phyloP scores from a whole-genome alignment of 2,329 filamentous ascomycete species.

The Teratosphaeria nubilosa region DNA sequence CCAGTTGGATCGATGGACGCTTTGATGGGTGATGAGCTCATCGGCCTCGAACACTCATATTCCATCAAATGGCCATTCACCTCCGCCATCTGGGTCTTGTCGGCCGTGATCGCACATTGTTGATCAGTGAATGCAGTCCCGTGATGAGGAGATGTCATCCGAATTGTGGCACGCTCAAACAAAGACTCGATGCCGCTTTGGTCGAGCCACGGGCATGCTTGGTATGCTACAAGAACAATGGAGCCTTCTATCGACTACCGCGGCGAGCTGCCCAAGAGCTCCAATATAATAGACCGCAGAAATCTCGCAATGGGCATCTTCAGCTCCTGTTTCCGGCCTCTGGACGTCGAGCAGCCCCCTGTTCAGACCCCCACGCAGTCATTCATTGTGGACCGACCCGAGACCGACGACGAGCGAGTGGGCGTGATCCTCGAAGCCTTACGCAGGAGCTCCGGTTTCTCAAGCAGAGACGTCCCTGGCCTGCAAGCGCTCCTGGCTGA shows the following conservation, averaged over 20 bases:
- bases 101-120: no score
- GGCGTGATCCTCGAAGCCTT: background rate
- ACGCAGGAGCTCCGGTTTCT: background rate
- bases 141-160: no score
- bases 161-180: no score
- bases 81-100: no score
- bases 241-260: background rate
- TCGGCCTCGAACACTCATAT: no score
- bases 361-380: background rate
- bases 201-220: background rate
- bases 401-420: background rate
- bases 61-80: no score
- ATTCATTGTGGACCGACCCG: background rate
- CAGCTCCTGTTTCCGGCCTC: background rate
- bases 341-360: background rate
- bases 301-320: background rate
- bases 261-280: no score
- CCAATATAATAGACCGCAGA: no score
- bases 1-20: no score
- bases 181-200: background rate
- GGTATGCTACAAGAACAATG: background rate
- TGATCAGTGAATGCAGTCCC: no score
- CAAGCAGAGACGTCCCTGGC: conserved; percentile 6
- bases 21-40: no score
- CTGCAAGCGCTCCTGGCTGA: conserved; percentile 6